Base-by-base conservation (phyloP, 2,329 filamentous ascomycete species). In the Aspergillus carbonarius region DNA sequence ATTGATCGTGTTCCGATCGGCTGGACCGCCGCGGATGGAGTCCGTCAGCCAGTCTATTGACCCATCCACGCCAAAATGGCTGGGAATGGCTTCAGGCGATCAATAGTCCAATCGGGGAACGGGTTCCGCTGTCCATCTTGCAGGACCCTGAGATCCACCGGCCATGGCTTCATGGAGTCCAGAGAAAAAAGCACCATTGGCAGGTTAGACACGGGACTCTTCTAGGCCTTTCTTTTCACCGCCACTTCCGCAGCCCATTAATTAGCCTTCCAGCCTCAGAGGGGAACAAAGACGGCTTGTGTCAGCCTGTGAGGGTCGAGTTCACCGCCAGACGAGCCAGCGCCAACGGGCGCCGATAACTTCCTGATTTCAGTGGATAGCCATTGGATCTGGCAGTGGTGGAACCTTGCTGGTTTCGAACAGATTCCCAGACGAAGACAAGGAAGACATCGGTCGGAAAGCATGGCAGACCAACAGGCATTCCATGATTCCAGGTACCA, bases 101-200 rank as follows among this genome's bases (percentile, higher is more conserved):
- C 51, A 44, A 39, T 54, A 54, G 51, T 54, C 51, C 51, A 54
- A 54, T 54, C 51, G 51, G 51, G 51, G 51, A 54, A 54, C 23
- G 17, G 6, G 23, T 51, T 25, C 48, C 48, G 48, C 23, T 30
- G 32, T 37, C 34, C 34, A 51, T 51, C 34, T 37, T 54, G 51
- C 51, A 54, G 51, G 34, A 32, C 37, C 51, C 51, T 42, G 37
- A 54, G 51, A 42, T 54, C 51, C 51, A 54, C 51, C 15, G 25
- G 12, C 17, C 37, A 42, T 25, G n/a, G 17, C 37, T 42, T 40
- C 51, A 42, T 42, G 10, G 37, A 44, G 42, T 30, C 37, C 51
- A 12, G 25, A 23, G 23, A 23, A 42, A 44, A 37, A 20, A 34
- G 37, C 51, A 18, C 40, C 44, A 30, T 44, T 42, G 51, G 51